Percentiles rank a stretch among this genome's conserved stretches.
phyloP scores from a whole-genome alignment of 441 rosid species.

The Macaranga tanarius region DNA sequence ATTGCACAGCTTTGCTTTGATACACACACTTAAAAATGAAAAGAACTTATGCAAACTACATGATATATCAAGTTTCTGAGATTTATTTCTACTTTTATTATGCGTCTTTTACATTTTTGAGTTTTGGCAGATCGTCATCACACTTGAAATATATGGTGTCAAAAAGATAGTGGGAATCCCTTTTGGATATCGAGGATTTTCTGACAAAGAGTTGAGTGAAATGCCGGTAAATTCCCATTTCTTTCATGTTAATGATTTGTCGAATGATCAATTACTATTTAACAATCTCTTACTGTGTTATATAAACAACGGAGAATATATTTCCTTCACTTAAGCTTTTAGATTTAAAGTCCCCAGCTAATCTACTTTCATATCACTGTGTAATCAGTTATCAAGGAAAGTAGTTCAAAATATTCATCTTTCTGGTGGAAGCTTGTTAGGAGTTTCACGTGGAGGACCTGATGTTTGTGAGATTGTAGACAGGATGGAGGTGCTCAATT shows the following conservation, averaged over 20 bases:
- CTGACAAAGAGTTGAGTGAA: slow-evolving; percentile 65
- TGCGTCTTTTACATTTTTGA: slow-evolving; percentile 14
- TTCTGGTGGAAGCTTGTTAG: slow-evolving; percentile 96
- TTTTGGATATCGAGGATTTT: slow-evolving; percentile 90
- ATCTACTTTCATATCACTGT: slow-evolving; percentile 20
- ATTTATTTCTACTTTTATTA: slow-evolving; percentile 10
- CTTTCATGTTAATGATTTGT: slow-evolving; percentile 14
- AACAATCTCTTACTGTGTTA: background rate
- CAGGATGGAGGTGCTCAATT: slow-evolving; percentile 64
- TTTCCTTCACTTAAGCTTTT: background rate
- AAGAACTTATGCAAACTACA: background rate
- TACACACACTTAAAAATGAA: background rate
- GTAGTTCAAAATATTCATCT: slow-evolving; percentile 95
- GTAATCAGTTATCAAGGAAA: slow-evolving; percentile 74
- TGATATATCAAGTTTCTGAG: slow-evolving; percentile 7
- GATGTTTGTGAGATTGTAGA: slow-evolving; percentile 68
- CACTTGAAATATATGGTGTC: slow-evolving; percentile 97
- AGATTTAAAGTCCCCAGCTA: background rate
- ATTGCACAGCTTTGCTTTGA: background rate
- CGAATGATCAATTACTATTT: background rate
- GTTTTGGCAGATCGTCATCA: slow-evolving; percentile 79
- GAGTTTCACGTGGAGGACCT: slow-evolving; percentile 99
- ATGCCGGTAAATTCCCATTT: slow-evolving; percentile 56
- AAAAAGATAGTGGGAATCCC: slow-evolving; percentile 93
- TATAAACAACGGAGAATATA: background rate